phyloP scores from a whole-genome alignment of 192 early-diverging fungal species.

The Gigaspora rosea region DNA sequence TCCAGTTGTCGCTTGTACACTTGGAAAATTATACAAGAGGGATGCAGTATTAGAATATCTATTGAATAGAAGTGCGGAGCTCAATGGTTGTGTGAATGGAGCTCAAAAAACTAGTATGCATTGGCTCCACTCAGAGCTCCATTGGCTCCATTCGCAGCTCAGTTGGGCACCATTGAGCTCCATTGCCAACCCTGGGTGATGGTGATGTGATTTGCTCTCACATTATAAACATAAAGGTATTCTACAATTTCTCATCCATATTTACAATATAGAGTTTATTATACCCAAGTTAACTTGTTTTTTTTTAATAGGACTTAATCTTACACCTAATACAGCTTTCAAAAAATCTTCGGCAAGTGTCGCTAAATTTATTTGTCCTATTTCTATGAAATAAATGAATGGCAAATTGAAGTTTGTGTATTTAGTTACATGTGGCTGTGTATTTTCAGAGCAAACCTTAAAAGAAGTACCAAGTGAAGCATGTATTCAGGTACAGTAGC shows the following conservation, averaged over 20 bases:
- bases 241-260: neutral
- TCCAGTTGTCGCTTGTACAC: conserved; percentile 68
- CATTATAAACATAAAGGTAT: conserved; percentile 64
- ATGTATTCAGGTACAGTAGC: too few relatives aligned
- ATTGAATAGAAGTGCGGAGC: conserved; percentile 61
- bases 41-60: conserved; percentile 76
- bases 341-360: conserved; percentile 46
- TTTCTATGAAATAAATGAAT: conserved; percentile 85
- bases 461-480: conserved; percentile 63
- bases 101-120: too few relatives aligned
- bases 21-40: conserved; percentile 87
- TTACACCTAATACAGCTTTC: conserved; percentile 68
- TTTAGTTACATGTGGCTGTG: too few relatives aligned
- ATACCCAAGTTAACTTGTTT: neutral
- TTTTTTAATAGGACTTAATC: conserved; percentile 57
- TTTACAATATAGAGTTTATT: neutral
- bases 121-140: too few relatives aligned
- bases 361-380: conserved; percentile 73
- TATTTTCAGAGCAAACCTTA: conserved; percentile 75
- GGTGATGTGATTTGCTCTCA: conserved; percentile 75
- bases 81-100: too few relatives aligned
- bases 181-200: too few relatives aligned
- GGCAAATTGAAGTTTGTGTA: conserved; percentile 73
- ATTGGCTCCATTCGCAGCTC: too few relatives aligned
- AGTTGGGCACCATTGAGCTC: too few relatives aligned